phyloP scores from a whole-genome alignment of 1,284 basidiomycete genomes.

The Sporisorium sorghi region DNA sequence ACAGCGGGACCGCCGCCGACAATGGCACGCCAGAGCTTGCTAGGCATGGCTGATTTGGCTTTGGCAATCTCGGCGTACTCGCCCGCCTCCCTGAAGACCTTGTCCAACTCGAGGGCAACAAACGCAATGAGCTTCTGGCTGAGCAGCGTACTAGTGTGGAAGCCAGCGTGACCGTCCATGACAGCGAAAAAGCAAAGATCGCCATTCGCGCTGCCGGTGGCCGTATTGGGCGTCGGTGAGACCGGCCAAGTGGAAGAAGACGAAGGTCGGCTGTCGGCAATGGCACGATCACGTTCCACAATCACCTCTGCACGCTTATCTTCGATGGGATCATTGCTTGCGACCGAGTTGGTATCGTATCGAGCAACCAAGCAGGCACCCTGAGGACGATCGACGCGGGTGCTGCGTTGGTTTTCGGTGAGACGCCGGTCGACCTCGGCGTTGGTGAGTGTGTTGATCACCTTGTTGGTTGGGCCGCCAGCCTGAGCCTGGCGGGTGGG shows the following conservation, averaged over 20 bases:
- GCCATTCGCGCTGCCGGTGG: constrained; percentile 41
- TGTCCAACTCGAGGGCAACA: constrained; percentile 80
- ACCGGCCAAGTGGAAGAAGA: constrained; percentile 21
- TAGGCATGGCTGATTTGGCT: constrained; percentile 61
- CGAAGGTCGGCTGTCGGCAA: constrained; percentile 33
- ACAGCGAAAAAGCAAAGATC: constrained; percentile 78
- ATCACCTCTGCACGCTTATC: constrained; percentile 67
- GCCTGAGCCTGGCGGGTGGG: constrained; percentile 51
- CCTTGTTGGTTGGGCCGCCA: constrained; percentile 53
- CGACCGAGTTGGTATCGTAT: constrained; percentile 67
- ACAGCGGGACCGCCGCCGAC: constrained; percentile 51
- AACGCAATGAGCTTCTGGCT: constrained; percentile 87
- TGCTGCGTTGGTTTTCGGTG: constrained; percentile 60
- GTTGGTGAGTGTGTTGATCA: constrained; percentile 61
- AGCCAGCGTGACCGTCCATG: constrained; percentile 92
- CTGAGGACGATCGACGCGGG: constrained; percentile 58
- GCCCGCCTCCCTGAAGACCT: constrained; percentile 70
- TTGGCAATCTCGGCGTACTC: constrained; percentile 65
- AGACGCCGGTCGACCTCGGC: constrained; percentile 64
- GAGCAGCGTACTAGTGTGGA: constrained; percentile 84
- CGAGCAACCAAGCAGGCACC: constrained; percentile 64
- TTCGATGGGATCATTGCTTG: constrained; percentile 66
- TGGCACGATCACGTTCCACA: constrained; percentile 63
- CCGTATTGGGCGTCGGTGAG: constrained; percentile 26
- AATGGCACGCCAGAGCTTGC: constrained; percentile 61